Conservation (phyloP, 345 rosid species). For the Nasturtium officinale region DNA sequence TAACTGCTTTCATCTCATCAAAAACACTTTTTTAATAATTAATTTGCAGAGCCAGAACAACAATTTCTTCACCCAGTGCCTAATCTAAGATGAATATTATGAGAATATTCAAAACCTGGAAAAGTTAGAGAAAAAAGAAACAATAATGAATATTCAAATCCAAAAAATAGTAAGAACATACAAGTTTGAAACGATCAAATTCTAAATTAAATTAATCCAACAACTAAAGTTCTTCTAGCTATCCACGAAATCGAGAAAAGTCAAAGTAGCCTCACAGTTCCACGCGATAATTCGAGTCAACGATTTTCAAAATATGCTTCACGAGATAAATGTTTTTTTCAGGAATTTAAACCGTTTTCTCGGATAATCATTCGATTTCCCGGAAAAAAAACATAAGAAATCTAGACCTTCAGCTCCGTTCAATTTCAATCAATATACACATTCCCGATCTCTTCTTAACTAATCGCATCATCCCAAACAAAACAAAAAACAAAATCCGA, state of each 20-base stretch:
- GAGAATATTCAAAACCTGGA: constrained; percentile 23
- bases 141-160: constrained; percentile 6
- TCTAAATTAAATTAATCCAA: constrained; percentile 12
- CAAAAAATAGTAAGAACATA: neutral
- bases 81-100: neutral
- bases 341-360: constrained; percentile 3
- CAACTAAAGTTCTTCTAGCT: constrained; percentile 8
- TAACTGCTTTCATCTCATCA: constrained; percentile 65
- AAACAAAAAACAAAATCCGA: neutral
- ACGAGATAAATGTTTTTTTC: constrained; percentile 26
- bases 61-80: neutral
- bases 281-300: neutral
- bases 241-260: constrained; percentile 19
- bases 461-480: constrained; percentile 14
- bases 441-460: constrained; percentile 31
- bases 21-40: constrained; percentile 16
- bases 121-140: constrained; percentile 25
- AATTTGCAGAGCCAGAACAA: neutral
- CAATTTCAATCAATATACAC: neutral
- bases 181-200: neutral
- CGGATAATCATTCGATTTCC: constrained; percentile 25
- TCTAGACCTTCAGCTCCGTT: neutral
- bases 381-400: neutral
- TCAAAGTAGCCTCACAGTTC: constrained; percentile 29
- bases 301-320: neutral